phyloP scores from a whole-genome alignment of 768 basidiomycete species.

The Hemileccinum impolitum region DNA sequence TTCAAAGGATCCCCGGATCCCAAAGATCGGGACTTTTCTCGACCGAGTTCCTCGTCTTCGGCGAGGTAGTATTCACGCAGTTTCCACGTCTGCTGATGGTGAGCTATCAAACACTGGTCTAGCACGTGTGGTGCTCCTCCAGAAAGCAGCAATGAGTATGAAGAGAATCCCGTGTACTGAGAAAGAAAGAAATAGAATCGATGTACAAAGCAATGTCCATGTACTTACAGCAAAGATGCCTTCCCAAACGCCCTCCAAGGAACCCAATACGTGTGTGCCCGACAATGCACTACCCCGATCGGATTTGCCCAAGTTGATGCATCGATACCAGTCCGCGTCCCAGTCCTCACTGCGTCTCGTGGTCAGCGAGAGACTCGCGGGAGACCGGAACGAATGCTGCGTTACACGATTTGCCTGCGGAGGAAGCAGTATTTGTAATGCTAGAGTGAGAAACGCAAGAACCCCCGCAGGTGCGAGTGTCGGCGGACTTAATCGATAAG shows the following conservation, averaged over 20 bases:
- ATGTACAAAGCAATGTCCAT: neutral
- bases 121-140: conserved; percentile 63
- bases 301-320: conserved; percentile 36
- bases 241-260: conserved; percentile 78
- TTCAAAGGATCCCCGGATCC: conserved; percentile 58
- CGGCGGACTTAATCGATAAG: conserved; percentile 49
- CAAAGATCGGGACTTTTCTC: conserved; percentile 33
- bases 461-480: conserved; percentile 71
- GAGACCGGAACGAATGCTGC: conserved; percentile 10
- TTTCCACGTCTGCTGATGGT: conserved; percentile 90
- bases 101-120: conserved; percentile 72
- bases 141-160: conserved; percentile 73
- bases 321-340: conserved; percentile 70
- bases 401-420: neutral
- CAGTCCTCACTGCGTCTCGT: conserved; percentile 48
- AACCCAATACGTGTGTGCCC: conserved; percentile 58
- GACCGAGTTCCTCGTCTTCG: conserved; percentile 24
- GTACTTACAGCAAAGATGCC: conserved; percentile 66
- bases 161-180: conserved; percentile 81
- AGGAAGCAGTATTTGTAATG: conserved; percentile 23
- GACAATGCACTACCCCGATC: conserved; percentile 35
- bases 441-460: conserved; percentile 61
- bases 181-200: neutral
- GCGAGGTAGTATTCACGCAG: conserved; percentile 71
- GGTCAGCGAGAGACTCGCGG: conserved; percentile 7